Conservation (phyloP, 805 yeast species). For the Nakazawaea pomicola region DNA sequence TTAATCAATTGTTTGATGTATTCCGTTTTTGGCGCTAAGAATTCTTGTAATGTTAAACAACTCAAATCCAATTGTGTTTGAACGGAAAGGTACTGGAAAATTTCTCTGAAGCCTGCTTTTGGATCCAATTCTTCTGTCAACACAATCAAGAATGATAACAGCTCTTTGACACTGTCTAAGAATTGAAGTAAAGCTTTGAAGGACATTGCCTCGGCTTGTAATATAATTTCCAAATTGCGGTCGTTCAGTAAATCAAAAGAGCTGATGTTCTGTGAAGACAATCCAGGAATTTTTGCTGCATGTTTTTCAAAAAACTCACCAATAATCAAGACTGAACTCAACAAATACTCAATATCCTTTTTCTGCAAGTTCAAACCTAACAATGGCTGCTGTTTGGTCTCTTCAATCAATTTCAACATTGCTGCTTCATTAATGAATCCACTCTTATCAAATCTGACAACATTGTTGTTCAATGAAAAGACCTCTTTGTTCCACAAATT, state of each 20-base stretch:
- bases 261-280: conserved; percentile 51
- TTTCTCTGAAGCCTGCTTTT: conserved; percentile 46
- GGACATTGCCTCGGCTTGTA: conserved; percentile 90
- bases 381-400: conserved; percentile 30
- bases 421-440: conserved; percentile 29
- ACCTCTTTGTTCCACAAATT: conserved; percentile 75
- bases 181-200: conserved; percentile 72
- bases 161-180: conserved; percentile 78
- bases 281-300: conserved; percentile 56
- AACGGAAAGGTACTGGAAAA: conserved; percentile 61
- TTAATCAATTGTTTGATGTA: conserved; percentile 61
- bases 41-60: conserved; percentile 63
- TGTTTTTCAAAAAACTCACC: conserved; percentile 66
- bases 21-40: conserved; percentile 65
- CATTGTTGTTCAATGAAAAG: conserved; percentile 35
- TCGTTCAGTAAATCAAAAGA: conserved; percentile 43
- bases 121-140: conserved; percentile 64
- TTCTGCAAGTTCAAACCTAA: conserved; percentile 43
- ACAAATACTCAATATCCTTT: conserved; percentile 57
- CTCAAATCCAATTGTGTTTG: conserved; percentile 68
- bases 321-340: conserved; percentile 66
- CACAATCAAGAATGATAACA: conserved; percentile 80
- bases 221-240: conserved; percentile 51
- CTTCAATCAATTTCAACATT: conserved; percentile 36
- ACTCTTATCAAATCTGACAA: conserved; percentile 27